A percentile compares a stretch with the other conserved stretches of the same genome.
Evolutionary conservation across 2,329 filamentous ascomycete species (phyloP).

Genomic region (Cladosporium oxysporum): DNA sequence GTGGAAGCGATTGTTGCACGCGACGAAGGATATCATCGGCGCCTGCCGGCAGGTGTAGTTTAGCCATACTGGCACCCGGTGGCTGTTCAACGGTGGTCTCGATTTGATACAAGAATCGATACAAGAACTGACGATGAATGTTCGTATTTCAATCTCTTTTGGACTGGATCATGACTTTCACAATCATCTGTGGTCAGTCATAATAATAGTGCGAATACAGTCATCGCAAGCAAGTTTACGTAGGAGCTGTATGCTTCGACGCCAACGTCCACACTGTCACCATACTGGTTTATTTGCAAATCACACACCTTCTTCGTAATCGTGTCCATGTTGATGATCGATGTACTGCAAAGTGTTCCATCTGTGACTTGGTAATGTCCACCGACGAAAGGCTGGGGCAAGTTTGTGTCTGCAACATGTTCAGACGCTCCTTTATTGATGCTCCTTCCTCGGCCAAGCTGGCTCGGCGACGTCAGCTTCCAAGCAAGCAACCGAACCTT

Average conservation of each 20-base stretch:
- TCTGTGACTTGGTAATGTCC: background rate
- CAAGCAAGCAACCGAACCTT: background rate
- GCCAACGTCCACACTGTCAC: background rate
- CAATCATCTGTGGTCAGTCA: background rate
- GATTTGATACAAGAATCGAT: background rate
- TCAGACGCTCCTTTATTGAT: background rate
- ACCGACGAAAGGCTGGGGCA: background rate
- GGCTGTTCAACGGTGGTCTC: background rate
- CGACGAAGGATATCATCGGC: background rate
- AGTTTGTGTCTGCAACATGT: background rate
- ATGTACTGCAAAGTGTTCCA: background rate
- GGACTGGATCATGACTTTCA: background rate
- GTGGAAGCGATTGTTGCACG: background rate
- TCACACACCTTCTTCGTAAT: background rate
- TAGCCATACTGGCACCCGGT: background rate
- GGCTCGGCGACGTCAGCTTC: conserved; percentile 11
- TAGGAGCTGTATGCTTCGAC: background rate
- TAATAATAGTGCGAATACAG: background rate
- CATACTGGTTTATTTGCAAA: background rate
- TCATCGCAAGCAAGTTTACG: background rate
- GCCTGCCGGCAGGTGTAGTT: background rate
- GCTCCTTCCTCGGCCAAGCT: conserved; percentile 7
- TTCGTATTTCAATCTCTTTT: background rate
- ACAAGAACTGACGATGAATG: background rate
- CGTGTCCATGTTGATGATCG: accelerated